Base-by-base conservation (phyloP, 2,329 filamentous ascomycete genomes). In the Madurella mycetomatis region DNA sequence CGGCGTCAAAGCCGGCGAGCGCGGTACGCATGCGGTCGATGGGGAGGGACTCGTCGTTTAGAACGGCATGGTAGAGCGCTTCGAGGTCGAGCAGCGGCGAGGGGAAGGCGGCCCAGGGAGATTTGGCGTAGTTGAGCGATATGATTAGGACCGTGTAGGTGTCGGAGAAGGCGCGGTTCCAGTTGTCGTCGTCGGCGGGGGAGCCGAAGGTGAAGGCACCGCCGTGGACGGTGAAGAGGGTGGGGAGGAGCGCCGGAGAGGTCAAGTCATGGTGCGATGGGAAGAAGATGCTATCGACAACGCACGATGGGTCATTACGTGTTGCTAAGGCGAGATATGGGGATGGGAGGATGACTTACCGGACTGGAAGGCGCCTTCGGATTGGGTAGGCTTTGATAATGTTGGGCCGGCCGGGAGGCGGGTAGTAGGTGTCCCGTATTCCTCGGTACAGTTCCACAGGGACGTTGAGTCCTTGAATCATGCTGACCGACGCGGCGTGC, bases 1-100 rank as follows among this genome's bases (percentile, higher is more conserved):
- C 79, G 1, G 78, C 77, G 32, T 75, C 77, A 64, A 78, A 81
- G n/a, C 79, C 78, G 2, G 68, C 70, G 2, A 81, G 58, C 0
- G 71, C 71, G 5, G 78, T 69, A 19, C 67, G 64, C 13, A 37
- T 17, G 13, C 56, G 54, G 62, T 81, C 76, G 56, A 80, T 71
- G 2, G 76, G 76, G 2, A 82, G 70, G 1, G 66, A 64, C 2
- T 65, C 51, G 64, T 82, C 78, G 12, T 64, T 65, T 9, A 80
- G 67, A 11, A 75, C 67, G 3, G 74, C 73, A 30, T 69, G 64
- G 47, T 70, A 64, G 37, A 79, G 67, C 1, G 73, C 75, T 37
- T 72, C 74, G 31, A 80, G 53, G 59, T 82, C 79, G 56, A 76
- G 62, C 2, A 74, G 65, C 1, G 70, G 68, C 0, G 57, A 64